A percentile compares a stretch with the other conserved stretches of the same genome.
Evolutionary conservation across 106 monocot genomes (phyloP).

Genomic region (Apostasia ramifera): DNA sequence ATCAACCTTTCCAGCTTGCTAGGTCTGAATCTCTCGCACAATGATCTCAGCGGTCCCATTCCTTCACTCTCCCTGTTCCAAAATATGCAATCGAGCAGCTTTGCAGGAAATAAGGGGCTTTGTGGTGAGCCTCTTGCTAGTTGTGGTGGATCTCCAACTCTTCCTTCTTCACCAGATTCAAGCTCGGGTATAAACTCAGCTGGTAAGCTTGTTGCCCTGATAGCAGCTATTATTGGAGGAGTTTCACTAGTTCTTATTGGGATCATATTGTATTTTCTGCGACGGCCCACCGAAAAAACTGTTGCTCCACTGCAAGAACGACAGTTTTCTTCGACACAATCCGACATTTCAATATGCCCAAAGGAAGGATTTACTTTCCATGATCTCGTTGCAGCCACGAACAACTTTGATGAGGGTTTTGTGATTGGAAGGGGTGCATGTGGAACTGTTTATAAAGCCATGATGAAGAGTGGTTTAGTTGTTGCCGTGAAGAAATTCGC

Average conservation of each 20-base stretch:
- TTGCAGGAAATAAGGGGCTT: constrained; percentile 74
- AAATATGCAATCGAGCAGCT: constrained; percentile 57
- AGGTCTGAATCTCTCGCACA: constrained; percentile 76
- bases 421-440: constrained; percentile 87
- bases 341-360: constrained; percentile 40
- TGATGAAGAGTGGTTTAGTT: constrained; percentile 49
- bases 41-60: constrained; percentile 74
- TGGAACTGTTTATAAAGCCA: constrained; percentile 81
- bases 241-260: constrained; percentile 76
- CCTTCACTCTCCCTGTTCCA: constrained; percentile 49
- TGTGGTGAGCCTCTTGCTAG: constrained; percentile 69
- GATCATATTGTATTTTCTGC: constrained; percentile 52
- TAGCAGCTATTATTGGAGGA: constrained; percentile 65
- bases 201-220: constrained; percentile 57
- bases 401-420: constrained; percentile 71
- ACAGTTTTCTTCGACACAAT: constrained; percentile 29
- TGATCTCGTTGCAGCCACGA: constrained; percentile 67
- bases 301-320: constrained; percentile 62
- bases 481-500: constrained; percentile 86
- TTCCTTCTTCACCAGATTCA: constrained; percentile 8
- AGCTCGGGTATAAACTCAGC: constrained; percentile 16
- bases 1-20: constrained; percentile 75
- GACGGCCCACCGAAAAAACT: constrained; percentile 53
- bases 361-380: constrained; percentile 62
- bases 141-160: constrained; percentile 36